Percentiles rank a stretch among this genome's conserved stretches.
These are phyloP conservation scores for Leccinum uliginosum DNA, from an alignment of 768 basidiomycete genomes.

Conservation along the genomic window DNA sequence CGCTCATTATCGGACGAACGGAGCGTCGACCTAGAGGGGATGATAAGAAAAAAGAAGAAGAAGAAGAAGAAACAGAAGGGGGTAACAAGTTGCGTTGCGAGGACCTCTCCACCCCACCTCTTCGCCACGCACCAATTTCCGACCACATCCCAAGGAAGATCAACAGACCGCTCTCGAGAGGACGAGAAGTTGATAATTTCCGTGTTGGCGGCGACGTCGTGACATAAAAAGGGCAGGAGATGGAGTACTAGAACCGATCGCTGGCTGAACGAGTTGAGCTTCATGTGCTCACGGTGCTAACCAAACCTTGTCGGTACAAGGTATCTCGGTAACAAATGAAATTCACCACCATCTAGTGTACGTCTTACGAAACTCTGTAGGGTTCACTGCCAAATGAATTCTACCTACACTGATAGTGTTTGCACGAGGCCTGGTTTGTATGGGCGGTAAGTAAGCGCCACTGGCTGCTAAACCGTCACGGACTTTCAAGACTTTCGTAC, in stretches of 20 bases:
- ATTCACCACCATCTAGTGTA: conserved; percentile 8
- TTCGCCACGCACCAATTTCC: conserved; percentile 29
- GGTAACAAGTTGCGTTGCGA: not conserved
- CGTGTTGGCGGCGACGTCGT: conserved; percentile 47
- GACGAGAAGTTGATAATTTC: conserved; percentile 59
- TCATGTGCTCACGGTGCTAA: conserved; percentile 11
- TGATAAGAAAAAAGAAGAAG: not conserved
- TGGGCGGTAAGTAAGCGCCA: conserved; percentile 10
- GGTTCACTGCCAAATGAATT: conserved; percentile 8
- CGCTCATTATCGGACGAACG: conserved; percentile 29
- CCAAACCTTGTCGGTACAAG: conserved; percentile 1
- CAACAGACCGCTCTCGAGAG: conserved; percentile 16
- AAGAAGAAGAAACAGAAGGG: not conserved
- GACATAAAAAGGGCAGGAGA: conserved; percentile 21
- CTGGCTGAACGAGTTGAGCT: conserved; percentile 3
- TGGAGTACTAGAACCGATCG: conserved; percentile 10
- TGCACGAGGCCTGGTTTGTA: conserved; percentile 13
- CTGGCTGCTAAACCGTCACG: conserved; percentile 19
- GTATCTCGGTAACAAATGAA: conserved; percentile 12
- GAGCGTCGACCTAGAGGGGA: conserved; percentile 38
- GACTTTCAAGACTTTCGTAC: conserved; percentile 18
- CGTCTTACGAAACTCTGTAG: conserved; percentile 2
- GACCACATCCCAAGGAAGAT: conserved; percentile 17
- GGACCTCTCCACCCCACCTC: not conserved
- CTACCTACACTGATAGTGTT: not conserved